Conservation (phyloP, 257 asterid genomes). For the Nemophila menziesii region DNA sequence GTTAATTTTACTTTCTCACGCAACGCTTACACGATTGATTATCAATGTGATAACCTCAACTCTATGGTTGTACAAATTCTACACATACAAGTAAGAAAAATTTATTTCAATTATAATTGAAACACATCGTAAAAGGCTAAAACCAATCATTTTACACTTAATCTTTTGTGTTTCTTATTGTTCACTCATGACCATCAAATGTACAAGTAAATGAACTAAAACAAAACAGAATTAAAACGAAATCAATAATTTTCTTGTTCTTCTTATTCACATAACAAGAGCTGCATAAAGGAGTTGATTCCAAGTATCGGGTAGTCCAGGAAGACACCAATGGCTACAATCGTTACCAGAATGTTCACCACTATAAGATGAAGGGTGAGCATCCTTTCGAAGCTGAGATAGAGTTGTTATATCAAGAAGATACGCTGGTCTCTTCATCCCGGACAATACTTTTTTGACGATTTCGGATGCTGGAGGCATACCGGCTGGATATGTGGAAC, state of each 20-base stretch:
- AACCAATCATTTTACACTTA: slow-evolving; percentile 2
- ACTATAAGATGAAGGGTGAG: slow-evolving; percentile 59
- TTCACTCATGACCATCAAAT: slow-evolving; percentile 2
- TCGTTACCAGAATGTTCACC: slow-evolving; percentile 42
- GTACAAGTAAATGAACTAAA: neutral
- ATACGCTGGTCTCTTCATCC: slow-evolving; percentile 34
- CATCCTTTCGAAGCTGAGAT: slow-evolving; percentile 68
- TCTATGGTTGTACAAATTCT: neutral
- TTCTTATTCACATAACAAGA: slow-evolving; percentile 13
- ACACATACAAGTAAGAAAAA: neutral
- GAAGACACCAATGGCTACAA: slow-evolving; percentile 87
- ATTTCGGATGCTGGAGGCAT: slow-evolving; percentile 38
- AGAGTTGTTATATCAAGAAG: slow-evolving; percentile 53
- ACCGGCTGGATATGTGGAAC: slow-evolving; percentile 51
- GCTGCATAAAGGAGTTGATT: slow-evolving; percentile 65
- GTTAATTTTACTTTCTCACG: too few relatives aligned
- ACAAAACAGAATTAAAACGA: neutral
- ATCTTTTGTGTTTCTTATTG: neutral
- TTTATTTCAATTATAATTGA: neutral
- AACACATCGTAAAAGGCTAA: neutral
- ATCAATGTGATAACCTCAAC: neutral
- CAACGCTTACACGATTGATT: too few relatives aligned
- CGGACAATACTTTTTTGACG: slow-evolving; percentile 33
- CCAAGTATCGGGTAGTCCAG: slow-evolving; percentile 85
- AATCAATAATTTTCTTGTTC: neutral